Evolutionary conservation across 139 green algal species (phyloP), one percentile per base, ranked within the genome.

Genomic region (Desmodesmus armatus): DNA sequence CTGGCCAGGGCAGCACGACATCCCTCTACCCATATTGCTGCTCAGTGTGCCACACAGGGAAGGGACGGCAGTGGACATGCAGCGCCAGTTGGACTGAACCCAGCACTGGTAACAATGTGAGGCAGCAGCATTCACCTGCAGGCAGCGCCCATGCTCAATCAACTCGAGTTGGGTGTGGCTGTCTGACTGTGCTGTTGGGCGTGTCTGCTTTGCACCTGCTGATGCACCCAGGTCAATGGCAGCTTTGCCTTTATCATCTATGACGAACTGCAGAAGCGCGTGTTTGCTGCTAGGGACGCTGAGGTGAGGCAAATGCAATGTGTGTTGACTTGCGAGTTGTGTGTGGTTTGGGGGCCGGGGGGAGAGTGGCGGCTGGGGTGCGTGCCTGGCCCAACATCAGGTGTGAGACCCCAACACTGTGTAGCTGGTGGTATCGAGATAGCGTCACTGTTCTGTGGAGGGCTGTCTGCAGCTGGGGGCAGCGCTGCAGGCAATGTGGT

Each of bases 231-330:
- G 60, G 85, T 96, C n/a, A 67, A 90, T 35, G 93, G 93, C 40
- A 87, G 41, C 41, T 96, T 94, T 71, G 89, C 90, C 0, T 96
- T 96, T 80, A 85, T 96, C n/a, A 90, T 95, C 41, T 95, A 91
- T 25, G 93, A 96, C 78, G 76, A 72, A 3, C 0, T 87, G 1
- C 75, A 87, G 49, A 80, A 93, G 85, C 87, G 93, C 0, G 93
- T 96, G 77, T 87, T 94, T 74, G 93, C 93, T 0, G 90, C 87
- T 1, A 80, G 81, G 69, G 73, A 47, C 2, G 70, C 5, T n/a
- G n/a, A n/a, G n/a, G n/a, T n/a, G n/a, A n/a, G n/a, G n/a, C n/a
- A n/a, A n/a, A n/a, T n/a, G 40, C 43, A 39, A 43, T 58, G 51
- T 51, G 58, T 6, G 76, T 40, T 33, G 55, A 35, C n/a, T 39